phyloP scores from a whole-genome alignment of 2,329 filamentous ascomycete genomes.

The Blumeriella jaapii region DNA sequence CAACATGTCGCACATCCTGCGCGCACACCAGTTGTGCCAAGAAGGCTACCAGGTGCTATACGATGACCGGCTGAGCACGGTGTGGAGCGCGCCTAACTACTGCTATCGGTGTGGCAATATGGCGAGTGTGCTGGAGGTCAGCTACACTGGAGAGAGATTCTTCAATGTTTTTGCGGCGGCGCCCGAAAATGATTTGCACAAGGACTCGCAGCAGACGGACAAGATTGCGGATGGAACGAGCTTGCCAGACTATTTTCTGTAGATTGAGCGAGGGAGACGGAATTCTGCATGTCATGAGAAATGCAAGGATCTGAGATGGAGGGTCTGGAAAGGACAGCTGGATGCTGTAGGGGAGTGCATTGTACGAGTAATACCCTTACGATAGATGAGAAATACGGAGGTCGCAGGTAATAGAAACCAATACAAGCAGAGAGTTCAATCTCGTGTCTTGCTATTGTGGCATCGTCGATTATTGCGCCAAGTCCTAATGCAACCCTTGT shows the following conservation, averaged over 20 bases:
- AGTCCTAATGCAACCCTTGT: no score
- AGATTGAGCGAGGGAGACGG: background rate
- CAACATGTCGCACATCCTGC: constrained; percentile 92
- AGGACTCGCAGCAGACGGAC: constrained; percentile 70
- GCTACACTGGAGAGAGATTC: constrained; percentile 81
- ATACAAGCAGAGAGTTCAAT: no score
- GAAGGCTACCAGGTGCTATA: constrained; percentile 97
- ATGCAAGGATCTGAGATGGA: constrained; percentile 2
- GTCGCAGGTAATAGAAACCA: no score
- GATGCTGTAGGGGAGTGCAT: background rate
- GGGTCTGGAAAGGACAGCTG: constrained; percentile 1
- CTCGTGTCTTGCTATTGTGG: no score
- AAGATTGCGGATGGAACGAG: constrained; percentile 52
- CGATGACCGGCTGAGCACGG: constrained; percentile 86
- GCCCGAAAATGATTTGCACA: constrained; percentile 85
- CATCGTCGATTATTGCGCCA: no score
- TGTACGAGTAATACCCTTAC: no score
- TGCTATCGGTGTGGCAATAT: constrained; percentile 90
- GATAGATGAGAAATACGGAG: no score
- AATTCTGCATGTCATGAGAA: constrained; percentile 2
- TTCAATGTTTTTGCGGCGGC: constrained; percentile 98
- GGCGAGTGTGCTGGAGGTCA: constrained; percentile 93
- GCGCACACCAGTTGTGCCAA: constrained; percentile 96
- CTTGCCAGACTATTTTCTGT: constrained; percentile 65
- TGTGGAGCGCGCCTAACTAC: constrained; percentile 89